Conservation (phyloP, 2,329 filamentous ascomycete species). For the Alternaria metachromatica region DNA sequence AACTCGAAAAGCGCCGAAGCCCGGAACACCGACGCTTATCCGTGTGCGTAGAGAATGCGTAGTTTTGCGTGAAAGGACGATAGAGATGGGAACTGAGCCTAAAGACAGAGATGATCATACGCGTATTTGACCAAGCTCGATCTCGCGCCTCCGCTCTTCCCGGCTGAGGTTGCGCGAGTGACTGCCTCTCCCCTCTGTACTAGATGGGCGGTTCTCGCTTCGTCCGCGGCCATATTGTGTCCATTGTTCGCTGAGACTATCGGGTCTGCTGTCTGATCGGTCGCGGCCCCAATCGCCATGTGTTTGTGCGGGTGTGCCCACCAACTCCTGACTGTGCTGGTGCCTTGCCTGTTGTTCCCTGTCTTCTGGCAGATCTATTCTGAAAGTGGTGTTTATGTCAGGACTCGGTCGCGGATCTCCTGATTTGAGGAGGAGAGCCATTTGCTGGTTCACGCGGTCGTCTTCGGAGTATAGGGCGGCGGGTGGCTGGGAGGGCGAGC, state of each 20-base stretch:
- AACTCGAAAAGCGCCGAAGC: slow-evolving; percentile 16
- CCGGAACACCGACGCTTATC: slow-evolving; percentile 18
- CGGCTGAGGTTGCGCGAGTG: slow-evolving; percentile 46
- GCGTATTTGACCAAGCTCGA: slow-evolving; percentile 45
- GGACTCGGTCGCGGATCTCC: slow-evolving; percentile 41
- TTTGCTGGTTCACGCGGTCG: slow-evolving; percentile 58
- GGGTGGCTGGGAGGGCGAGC: slow-evolving; percentile 34
- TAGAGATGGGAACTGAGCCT: not conserved
- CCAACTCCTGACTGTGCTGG: slow-evolving; percentile 39
- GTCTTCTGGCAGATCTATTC: slow-evolving; percentile 50
- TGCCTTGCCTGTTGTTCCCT: slow-evolving; percentile 33
- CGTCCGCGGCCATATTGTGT: slow-evolving; percentile 40
- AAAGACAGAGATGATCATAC: slow-evolving; percentile 6
- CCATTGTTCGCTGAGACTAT: slow-evolving; percentile 40
- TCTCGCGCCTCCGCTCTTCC: slow-evolving; percentile 51
- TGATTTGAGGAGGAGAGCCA: slow-evolving; percentile 56
- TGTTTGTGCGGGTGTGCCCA: slow-evolving; percentile 35
- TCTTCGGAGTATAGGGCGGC: slow-evolving; percentile 51
- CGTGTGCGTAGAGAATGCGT: slow-evolving; percentile 8
- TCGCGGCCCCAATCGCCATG: slow-evolving; percentile 31
- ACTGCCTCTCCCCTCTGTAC: slow-evolving; percentile 30
- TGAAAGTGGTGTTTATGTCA: slow-evolving; percentile 51
- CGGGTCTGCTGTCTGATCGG: slow-evolving; percentile 34
- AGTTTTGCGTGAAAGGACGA: not conserved
- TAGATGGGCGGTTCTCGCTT: slow-evolving; percentile 33